Evolutionary conservation across 257 asterid genomes (phyloP), one percentile per base, ranked within the genome.

Genomic region (Nicotiana tabacum): DNA sequence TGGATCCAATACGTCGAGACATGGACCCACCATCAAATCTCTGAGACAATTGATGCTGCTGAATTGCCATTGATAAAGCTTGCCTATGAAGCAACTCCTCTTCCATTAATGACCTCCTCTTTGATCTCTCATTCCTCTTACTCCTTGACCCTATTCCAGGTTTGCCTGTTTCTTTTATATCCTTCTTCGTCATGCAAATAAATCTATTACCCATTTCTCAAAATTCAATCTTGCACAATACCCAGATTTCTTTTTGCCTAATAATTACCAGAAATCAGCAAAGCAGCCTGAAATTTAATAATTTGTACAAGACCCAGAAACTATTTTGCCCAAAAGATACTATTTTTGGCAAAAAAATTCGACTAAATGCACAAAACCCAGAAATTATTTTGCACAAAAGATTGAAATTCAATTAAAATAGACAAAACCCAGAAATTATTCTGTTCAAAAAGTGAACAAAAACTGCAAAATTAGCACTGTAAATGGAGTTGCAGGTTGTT

Each of bases 61-160:
- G 97, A 92, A 96, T 94, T 74, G 98, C 99, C 98, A 94, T 89
- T 16, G 97, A 91, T 10, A 96, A 90, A 32, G 99, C 99, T 91
- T 94, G 98, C 77, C 86, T 90, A 82, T 96, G 99, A 77, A 94
- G 86, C 80, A 94, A 82, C 82, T 94, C 98, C 66, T 96, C 99
- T 58, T 94, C 98, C 89, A 85, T 82, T 81, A 89, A 84, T 43
- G 90, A 89, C 90, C 88, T 91, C 84, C 97, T 91, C 90, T 85
- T 91, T 12, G 98, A 90, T 85, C 90, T 85, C n/a, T 90, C 91
- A 61, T 87, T 90, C 90, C 97, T 90, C 89, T 86, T 92, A 87
- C 96, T 94, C 56, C 88, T 93, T 57, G 98, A 94, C 86, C 94
- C 94, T 83, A 88, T 82, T 85, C 88, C 92, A 79, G 83, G 89